Evolutionary conservation across 169 alveolate genomes (phyloP), one percentile per base, ranked within the genome.

Genomic region (Theileria parva): DNA sequence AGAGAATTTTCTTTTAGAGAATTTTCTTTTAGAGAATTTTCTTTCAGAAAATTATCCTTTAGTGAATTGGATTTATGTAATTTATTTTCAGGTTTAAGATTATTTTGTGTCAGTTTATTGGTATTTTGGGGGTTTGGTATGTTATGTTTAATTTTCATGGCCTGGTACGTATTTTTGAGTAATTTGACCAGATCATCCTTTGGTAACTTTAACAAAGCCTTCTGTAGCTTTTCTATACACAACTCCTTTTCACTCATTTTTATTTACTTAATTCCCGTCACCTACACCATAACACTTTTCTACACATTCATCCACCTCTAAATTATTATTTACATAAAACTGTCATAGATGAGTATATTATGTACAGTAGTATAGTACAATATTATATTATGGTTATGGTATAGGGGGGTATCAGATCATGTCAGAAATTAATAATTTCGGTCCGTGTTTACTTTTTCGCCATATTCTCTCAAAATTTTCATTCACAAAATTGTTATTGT

Each of bases 81-180:
- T 57, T 57, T 57, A 57, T 13, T 57, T 13, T 25, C n/a, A 57
- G 37, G 37, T 32, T 57, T 57, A 2, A 9, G 13, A 21, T 57
- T 2, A 21, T 57, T 57, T 57, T 25, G 28, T 57, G 15, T 57
- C 15, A 8, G 8, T 57, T 57, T 57, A 21, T 17, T 19, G 12
- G 28, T 57, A 21, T 11, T 17, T 32, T 81, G 85, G 8, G 37
- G 37, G 44, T 39, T 60, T 44, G 88, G 88, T 21, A 81, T 81
- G 13, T 85, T 80, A 51, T 84, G 86, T 34, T 84, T 84, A 13
- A 66, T 84, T 51, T 81, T 76, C 90, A 84, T 84, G 8, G 86
- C 90, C 79, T 84, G 86, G 86, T 84, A 84, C 17, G 90, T 84
- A 60, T 74, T 77, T 60, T 77, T 69, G 34, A 84, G 81, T 27